Base-by-base conservation (phyloP, 228 moss, liverwort and hornwort genomes). In the Sphagnum magellanicum region DNA sequence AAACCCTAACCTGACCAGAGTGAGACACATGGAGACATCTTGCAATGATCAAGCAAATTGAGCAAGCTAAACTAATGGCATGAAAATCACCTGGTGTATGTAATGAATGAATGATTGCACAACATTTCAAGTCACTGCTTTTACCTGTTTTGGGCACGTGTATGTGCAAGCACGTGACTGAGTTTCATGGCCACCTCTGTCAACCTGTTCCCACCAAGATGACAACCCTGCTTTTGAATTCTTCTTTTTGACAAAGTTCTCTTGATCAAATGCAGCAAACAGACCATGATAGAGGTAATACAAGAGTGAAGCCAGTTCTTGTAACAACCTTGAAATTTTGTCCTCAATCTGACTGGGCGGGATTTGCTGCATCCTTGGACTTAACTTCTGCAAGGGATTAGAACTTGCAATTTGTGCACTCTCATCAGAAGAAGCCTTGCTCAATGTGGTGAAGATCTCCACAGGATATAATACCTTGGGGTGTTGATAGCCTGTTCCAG, bases 131-230 rank as follows among this genome's bases (percentile, higher is more conserved):
- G 52, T n/a, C 51, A 67, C 13, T 8, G 13, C 8, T 16, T 64
- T 15, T 49, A 85, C 85, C 71, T 72, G 53, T 79, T 85, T 65
- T 77, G n/a, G 0, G 79, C 74, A 62, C 32, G 68, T 49, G 75
- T 66, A 55, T 10, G 73, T 11, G 70, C 70, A 58, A 79, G 70
- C 32, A 77, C 72, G 0, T 49, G 70, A 72, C 8, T 63, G 62
- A 81, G 66, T 49, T 72, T 63, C 17, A 70, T 70, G 17, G 76
- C 65, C 52, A 81, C 67, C 50, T 79, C 72, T 75, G 70, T 73
- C n/a, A 85, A 70, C 66, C 85, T 85, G 60, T 17, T 70, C 46
- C 8, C 14, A 59, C 70, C 74, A 57, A 72, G 69, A 66, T 72
- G 11, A 70, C 55, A 8, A 8, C 12, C 55, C 53, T 50, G 70